These are phyloP conservation scores for Tetracladium maxilliforme DNA, from an alignment of 2,329 filamentous ascomycete genomes.

Conservation along the genomic window DNA sequence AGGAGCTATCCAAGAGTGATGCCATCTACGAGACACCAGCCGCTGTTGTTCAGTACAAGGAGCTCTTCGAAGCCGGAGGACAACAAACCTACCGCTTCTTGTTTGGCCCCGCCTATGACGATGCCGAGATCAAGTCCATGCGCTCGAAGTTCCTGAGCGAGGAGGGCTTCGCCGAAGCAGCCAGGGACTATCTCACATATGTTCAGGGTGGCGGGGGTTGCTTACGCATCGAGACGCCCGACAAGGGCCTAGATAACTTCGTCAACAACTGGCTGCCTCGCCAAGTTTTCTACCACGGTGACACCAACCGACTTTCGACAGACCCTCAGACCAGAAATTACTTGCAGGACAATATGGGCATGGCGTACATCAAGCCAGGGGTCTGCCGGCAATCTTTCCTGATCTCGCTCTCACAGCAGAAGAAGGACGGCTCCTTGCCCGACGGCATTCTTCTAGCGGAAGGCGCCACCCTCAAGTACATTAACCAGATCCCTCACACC, in stretches of 20 bases:
- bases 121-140: conserved; percentile 30
- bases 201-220: conserved; percentile 33
- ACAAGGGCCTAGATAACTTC: conserved; percentile 38
- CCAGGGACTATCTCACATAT: conserved; percentile 31
- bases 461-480: conserved; percentile 42
- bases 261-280: conserved; percentile 44
- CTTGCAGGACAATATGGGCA: conserved; percentile 45
- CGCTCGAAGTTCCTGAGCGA: conserved; percentile 31
- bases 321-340: conserved; percentile 45
- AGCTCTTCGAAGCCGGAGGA: conserved; percentile 21
- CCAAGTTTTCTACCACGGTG: conserved; percentile 42
- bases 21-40: conserved; percentile 39
- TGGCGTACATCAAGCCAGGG: conserved; percentile 37
- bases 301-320: conserved; percentile 41
- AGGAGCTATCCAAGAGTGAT: conserved; percentile 26
- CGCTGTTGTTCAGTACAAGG: conserved; percentile 35
- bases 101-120: conserved; percentile 37
- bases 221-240: conserved; percentile 35
- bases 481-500: conserved; percentile 45
- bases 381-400: conserved; percentile 32
- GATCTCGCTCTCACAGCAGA: conserved; percentile 35
- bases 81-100: conserved; percentile 33
- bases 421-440: conserved; percentile 38
- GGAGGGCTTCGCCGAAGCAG: conserved; percentile 27
- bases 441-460: conserved; percentile 38